Evolutionary conservation across 192 early-diverging fungal species (phyloP), one percentile per base, ranked within the genome.

Genomic region (Phlyctochytrium planicorne): DNA sequence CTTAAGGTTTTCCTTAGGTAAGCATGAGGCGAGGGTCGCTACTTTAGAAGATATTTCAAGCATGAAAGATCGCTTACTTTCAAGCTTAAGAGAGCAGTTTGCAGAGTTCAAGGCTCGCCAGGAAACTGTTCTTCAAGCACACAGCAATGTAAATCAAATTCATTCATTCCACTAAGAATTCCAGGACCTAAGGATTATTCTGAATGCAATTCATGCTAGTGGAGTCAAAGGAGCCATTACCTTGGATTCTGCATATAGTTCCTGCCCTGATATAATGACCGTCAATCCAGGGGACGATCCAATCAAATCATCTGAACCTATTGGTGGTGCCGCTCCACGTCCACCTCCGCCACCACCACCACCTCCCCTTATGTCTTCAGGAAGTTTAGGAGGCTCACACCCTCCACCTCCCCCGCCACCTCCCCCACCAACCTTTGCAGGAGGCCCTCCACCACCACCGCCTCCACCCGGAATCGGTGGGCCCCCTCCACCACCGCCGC

Each of bases 391-490:
- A 30, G 24, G 17, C 29, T 29, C 27, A 20, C 30, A 23, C 16
- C 36, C 67, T 25, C 70, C 67, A 36, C 71, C 67, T 0, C 73
- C 71, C 25, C 72, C 70, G 1, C 70, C 74, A 1, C 68, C 71
- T 17, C 74, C 78, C 20, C 63, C 68, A 0, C 72, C 62, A 47
- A 52, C 62, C 14, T 55, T 62, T 24, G 53, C 55, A 0, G 53
- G 65, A 3, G 63, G 65, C 52, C 50, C 68, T 12, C 72, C 74
- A 3, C 71, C 75, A 37, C 75, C 75, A 0, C 67, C 71, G 2
- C 75, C 78, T 68, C 75, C 75, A 68, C 70, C 73, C 4, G 66
- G 66, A 23, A 1, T 65, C 34, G 65, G 66, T 20, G 66, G 65
- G 0, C 34, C 65, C 0, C 71, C 74, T 30, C 71, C 70, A 16